phyloP scores from a whole-genome alignment of 345 rosid genomes.

The Citropsis articulata region DNA sequence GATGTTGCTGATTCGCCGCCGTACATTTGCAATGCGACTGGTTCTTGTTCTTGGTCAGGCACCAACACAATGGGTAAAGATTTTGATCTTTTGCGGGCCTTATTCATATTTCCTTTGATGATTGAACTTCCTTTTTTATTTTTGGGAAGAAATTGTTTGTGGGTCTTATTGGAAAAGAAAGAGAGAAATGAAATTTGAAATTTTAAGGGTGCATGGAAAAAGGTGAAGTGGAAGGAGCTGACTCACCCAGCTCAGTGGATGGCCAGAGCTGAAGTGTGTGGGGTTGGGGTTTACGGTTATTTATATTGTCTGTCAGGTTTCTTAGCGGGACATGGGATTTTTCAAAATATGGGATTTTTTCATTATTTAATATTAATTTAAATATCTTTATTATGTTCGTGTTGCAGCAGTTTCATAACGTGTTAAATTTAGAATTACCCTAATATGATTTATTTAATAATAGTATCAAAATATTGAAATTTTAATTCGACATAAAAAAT shows the following conservation, averaged over 20 bases:
- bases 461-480: too few relatives aligned
- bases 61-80: background rate
- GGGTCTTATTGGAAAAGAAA: background rate
- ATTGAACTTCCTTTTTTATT: background rate
- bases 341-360: background rate
- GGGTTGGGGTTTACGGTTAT: too few relatives aligned
- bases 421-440: too few relatives aligned
- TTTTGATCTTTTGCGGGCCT: background rate
- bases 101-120: background rate
- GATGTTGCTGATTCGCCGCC: too few relatives aligned
- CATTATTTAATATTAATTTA: too few relatives aligned
- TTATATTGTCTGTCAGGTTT: background rate
- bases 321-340: background rate
- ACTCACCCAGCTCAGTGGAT: background rate
- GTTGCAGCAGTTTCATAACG: fast-evolving
- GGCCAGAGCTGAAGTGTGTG: too few relatives aligned
- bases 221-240: background rate
- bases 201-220: background rate
- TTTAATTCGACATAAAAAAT: fast-evolving
- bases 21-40: background rate
- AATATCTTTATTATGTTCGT: too few relatives aligned
- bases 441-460: too few relatives aligned
- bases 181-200: background rate
- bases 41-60: background rate
- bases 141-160: background rate